Base-by-base conservation (phyloP, 2,329 filamentous ascomycete genomes). In the Hortaea werneckii region DNA sequence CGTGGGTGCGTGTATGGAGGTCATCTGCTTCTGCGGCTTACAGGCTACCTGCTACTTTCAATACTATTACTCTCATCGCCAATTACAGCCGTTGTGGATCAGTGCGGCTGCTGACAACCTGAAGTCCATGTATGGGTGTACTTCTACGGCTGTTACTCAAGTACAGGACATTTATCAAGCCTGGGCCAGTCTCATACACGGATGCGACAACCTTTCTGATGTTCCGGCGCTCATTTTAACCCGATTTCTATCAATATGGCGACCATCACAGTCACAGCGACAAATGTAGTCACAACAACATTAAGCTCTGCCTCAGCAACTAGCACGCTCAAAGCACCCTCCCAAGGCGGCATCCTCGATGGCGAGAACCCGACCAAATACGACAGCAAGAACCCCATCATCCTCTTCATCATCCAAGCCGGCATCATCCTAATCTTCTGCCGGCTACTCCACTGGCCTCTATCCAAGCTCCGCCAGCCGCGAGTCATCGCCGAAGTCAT, bases 401-500 rank as follows among this genome's bases (percentile, higher is more conserved):
- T 79, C 40, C 65, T 86, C 40, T 87, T 89, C 65, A 86, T 88
- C 57, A 83, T 88, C 40, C 83, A 83, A 78, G 79, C 80, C 27
- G 72, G 72, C 49, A 82, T 89, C 49, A 86, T 88, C 58, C 81
- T 88, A 58, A 75, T 85, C 47, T 79, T 87, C 63, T 87, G 82
- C 58, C 80, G 83, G 29, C 64, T 85, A 39, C 71, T 89, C 13
- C 84, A 90, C 62, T 88, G 77, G 68, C 86, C 85, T 7, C 75
- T 90, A 5, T 82, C 82, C 55, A 82, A 81, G 58, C 73, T 92
- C 42, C 80, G 83, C 46, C 86, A 92, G 60, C 86, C 86, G 51
- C 79, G 83, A 40, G 86, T 92, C 54, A 89, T 92, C 56, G 83
- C 85, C 42, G 86, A 92, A 67, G 85, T 92, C 48, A 79, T 90